Base-by-base conservation (phyloP, 306 rosid genomes). In the Dalbergia cultrata region DNA sequence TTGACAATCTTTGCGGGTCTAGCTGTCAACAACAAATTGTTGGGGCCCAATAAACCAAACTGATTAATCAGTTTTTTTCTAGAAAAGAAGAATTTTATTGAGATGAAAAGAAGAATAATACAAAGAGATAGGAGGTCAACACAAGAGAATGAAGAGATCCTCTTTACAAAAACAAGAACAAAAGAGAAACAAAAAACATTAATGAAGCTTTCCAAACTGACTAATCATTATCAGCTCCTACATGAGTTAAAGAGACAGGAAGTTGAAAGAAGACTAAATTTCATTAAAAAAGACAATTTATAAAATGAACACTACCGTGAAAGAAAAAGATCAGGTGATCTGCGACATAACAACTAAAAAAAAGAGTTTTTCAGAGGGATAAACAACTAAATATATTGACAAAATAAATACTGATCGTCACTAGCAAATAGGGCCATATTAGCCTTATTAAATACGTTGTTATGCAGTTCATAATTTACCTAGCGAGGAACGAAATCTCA, bases 1-100 rank as follows among this genome's bases (percentile, higher is more conserved):
- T 80, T 92, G 1, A 92, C 93, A 17, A 92, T 86, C 80, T 82
- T 93, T 43, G 99, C 97, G 10, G 97, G 97, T 93, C 94, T 86
- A 45, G 94, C 99, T 96, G 94, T 80, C 59, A 73, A 31, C 14
- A 49, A 86, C 74, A 54, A n/a, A 73, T 72, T 63, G 72, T 79
- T 62, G 69, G 43, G 60, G 41, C 19, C 17, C 66, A 14, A 26
- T 35, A 70, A 63, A 63, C n/a, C 62, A 52, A 57, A 71, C 9
- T 49, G 64, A 49, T 70, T 10, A 62, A 70, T 37, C 54, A 70
- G 44, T 59, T 8, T 8, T 16, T 54, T 17, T 18, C 4, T 54
- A n/a, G 0, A 54, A 17, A 54, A 6, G 10, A 17, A 54, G 19
- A 6, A 50, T 13, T 50, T 50, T 50, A 50, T 13, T 50, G 0